Percentiles rank a stretch among this genome's conserved stretches.
Conservation (phyloP, 371 early-diverging fungal species). For the Mortierella sp. region DNA sequence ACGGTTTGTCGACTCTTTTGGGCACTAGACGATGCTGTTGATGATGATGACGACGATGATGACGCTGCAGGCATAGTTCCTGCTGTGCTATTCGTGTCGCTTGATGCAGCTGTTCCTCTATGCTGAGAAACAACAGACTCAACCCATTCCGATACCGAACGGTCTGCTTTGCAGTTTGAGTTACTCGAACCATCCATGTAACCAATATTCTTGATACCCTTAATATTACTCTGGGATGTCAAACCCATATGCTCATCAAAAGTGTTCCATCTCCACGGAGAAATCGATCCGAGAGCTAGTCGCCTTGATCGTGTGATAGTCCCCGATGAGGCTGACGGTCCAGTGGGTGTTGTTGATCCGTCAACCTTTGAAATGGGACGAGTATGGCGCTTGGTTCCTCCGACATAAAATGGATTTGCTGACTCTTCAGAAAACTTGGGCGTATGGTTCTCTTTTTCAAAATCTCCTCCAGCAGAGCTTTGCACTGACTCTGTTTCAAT, state of each 20-base stretch:
- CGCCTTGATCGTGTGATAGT: constrained; percentile 37
- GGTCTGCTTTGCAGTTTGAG: neutral
- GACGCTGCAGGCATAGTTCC: constrained; percentile 13
- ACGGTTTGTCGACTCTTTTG: neutral
- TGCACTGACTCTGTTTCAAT: constrained; percentile 43
- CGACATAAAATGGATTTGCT: constrained; percentile 27
- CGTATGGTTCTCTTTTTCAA: constrained; percentile 46
- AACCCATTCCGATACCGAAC: constrained; percentile 30
- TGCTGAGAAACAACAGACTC: constrained; percentile 8
- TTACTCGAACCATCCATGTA: neutral
- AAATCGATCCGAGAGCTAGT: constrained; percentile 37
- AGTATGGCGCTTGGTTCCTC: constrained; percentile 7
- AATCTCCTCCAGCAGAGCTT: constrained; percentile 27
- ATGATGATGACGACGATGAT: constrained; percentile 17
- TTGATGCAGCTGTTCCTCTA: neutral
- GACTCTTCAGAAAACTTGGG: constrained; percentile 31
- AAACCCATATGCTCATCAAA: constrained; percentile 22
- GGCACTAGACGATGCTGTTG: too few species aligned
- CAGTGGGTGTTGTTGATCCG: constrained; percentile 32
- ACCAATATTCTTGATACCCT: constrained; percentile 5
- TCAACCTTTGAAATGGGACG: constrained; percentile 16
- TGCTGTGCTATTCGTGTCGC: neutral
- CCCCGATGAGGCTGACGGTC: constrained; percentile 18
- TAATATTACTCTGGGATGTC: neutral
- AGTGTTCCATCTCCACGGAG: constrained; percentile 51